Evolutionary conservation across 2,329 filamentous ascomycete species (phyloP).

Genomic region (Whalleya microplaca): DNA sequence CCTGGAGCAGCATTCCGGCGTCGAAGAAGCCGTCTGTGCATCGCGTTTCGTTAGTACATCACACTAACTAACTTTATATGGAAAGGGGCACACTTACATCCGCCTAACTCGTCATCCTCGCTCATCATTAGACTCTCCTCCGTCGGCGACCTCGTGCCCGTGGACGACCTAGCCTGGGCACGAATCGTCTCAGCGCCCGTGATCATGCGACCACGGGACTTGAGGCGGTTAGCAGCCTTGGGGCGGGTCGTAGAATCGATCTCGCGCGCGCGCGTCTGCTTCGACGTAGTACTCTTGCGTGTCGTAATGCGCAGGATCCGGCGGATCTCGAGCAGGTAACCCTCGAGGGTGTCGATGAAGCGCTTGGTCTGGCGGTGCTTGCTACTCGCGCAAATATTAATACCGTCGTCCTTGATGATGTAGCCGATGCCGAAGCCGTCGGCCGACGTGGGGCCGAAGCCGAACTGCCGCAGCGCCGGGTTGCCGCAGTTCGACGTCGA

Average conservation of each 20-base stretch:
- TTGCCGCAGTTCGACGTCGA: constrained; percentile 99
- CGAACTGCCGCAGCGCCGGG: constrained; percentile 90
- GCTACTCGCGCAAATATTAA: constrained; percentile 88
- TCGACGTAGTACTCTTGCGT: constrained; percentile 45
- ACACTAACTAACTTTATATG: constrained; percentile 6
- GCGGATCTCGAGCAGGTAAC: constrained; percentile 87
- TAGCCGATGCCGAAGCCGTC: constrained; percentile 98
- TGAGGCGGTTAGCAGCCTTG: constrained; percentile 54
- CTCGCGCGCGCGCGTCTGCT: constrained; percentile 58
- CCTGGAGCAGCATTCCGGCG: constrained; percentile 89
- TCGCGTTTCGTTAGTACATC: constrained; percentile 17
- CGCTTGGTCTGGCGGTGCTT: constrained; percentile 93
- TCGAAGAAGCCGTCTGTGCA: constrained; percentile 91
- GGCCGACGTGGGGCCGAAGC: constrained; percentile 90
- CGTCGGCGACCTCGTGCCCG: constrained; percentile 61
- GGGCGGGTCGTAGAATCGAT: constrained; percentile 46
- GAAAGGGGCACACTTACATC: constrained; percentile 74
- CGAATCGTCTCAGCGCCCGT: constrained; percentile 54
- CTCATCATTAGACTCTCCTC: constrained; percentile 74
- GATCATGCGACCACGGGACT: constrained; percentile 75
- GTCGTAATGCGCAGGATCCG: constrained; percentile 76
- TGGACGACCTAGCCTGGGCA: constrained; percentile 43
- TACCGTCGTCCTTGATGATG: constrained; percentile 93
- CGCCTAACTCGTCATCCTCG: constrained; percentile 87
- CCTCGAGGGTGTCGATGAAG: constrained; percentile 87